Conservation (phyloP, 2,329 filamentous ascomycete genomes). For the Gnomoniopsis sp. region DNA sequence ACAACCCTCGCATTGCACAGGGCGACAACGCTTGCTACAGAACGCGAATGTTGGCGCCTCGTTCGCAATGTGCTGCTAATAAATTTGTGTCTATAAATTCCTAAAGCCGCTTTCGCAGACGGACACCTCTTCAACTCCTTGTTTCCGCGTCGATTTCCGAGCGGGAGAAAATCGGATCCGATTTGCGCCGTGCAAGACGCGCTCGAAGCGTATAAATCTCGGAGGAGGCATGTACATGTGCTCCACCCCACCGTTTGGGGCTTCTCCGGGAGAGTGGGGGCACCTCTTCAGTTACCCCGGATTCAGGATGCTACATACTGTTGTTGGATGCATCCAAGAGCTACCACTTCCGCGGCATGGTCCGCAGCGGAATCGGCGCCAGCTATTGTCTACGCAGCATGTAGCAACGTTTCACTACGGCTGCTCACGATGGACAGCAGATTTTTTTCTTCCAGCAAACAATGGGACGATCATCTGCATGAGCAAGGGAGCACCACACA, state of each 20-base stretch:
- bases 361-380: not conserved
- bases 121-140: not conserved
- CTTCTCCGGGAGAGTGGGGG: conserved; percentile 1
- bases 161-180: conserved; percentile 13
- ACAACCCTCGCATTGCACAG: not conserved
- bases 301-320: not conserved
- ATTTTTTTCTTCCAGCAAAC: not conserved
- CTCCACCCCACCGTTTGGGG: too few relatives aligned
- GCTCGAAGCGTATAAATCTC: not conserved
- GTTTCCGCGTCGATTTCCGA: conserved; percentile 7
- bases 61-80: conserved; percentile 4
- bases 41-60: not conserved
- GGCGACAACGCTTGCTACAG: not conserved
- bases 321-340: not conserved
- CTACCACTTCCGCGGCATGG: not conserved
- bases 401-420: not conserved
- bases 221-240: not conserved
- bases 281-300: conserved; percentile 5
- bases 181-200: not conserved
- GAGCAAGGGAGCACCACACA: not conserved
- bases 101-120: conserved; percentile 13
- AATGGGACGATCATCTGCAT: not conserved
- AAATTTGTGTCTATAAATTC: not conserved
- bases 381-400: not conserved
- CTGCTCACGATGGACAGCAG: not conserved